Conservation (phyloP, 1,139 yeast species). For the Wickerhamiella pararugosa region DNA sequence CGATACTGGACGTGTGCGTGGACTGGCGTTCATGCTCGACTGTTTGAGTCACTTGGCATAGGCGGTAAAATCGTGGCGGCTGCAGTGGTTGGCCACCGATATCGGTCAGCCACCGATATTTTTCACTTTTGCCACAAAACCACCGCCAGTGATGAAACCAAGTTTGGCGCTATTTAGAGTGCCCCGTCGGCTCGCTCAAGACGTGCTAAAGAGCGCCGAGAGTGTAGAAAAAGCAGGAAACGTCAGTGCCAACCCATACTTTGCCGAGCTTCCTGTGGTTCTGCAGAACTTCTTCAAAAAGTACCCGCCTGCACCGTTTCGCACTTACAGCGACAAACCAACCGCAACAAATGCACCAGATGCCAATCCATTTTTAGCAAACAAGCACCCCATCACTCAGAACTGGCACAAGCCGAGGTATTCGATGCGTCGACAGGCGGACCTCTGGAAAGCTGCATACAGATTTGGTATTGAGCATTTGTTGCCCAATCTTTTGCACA, state of each 20-base stretch:
- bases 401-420: conserved; percentile 64
- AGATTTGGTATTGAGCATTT: conserved; percentile 67
- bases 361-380: conserved; percentile 81
- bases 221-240: conserved; percentile 10
- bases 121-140: not conserved
- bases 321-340: conserved; percentile 48
- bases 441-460: conserved; percentile 67
- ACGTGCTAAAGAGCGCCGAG: conserved; percentile 17
- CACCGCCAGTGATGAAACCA: conserved; percentile 15
- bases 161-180: conserved; percentile 12
- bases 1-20: too few species aligned
- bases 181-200: conserved; percentile 20
- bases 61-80: too few species aligned
- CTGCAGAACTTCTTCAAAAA: conserved; percentile 63
- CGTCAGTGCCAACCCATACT: conserved; percentile 17
- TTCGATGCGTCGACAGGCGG: conserved; percentile 75
- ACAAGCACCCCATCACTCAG: conserved; percentile 69
- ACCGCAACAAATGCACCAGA: conserved; percentile 48
- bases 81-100: too few species aligned
- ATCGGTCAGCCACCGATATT: too few species aligned
- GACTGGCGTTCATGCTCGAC: too few species aligned
- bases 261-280: conserved; percentile 43
- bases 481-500: conserved; percentile 56
- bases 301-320: conserved; percentile 78
- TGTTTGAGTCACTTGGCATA: too few species aligned